Base-by-base conservation (phyloP, 306 rosid genomes). In the Gastrolobium villosum region DNA sequence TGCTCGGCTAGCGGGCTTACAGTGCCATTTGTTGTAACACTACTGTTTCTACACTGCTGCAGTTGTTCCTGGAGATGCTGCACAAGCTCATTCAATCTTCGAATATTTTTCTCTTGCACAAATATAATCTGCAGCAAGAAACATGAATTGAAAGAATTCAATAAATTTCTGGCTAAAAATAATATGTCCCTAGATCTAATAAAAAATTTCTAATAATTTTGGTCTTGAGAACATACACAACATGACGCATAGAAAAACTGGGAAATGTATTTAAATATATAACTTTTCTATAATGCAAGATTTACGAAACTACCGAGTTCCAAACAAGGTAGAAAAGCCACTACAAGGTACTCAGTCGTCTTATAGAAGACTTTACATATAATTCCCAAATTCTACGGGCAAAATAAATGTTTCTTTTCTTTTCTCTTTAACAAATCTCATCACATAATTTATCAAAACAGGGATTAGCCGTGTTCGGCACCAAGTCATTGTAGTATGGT, bases 61-160 rank as follows among this genome's bases (percentile, higher is more conserved):
- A 90, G 83, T 65, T 88, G 90, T 77, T 77, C 72, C 63, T 80
- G 88, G 31, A 93, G 97, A 81, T 83, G 83, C 41, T 82, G 85
- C 44, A 89, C 94, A 70, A 86, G 88, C 63, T 84, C 92, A 61
- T 87, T 87, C 6, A 93, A 88, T 77, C 89, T 82, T 49, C 82
- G 86, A 55, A 90, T 90, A 86, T 80, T 89, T 83, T 84, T 85
- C 69, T 93, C 97, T 90, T 93, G 97, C 36, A 88, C 83, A 67
- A 90, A 82, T 56, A 93, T 89, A 59, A 93, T 87, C 94, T 93
- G 79, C 79, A 44, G 48, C 50, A 77, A 77, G 40, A 45, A 68
- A 62, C 77, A 62, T 20, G 49, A 45, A 7, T 81, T 39, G 14
- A 70, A 59, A 59, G 3, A 49, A 8, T 5, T 56, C 57, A 46